Base-by-base conservation (phyloP, 805 yeast genomes). In the Metschnikowia colocasiae region DNA sequence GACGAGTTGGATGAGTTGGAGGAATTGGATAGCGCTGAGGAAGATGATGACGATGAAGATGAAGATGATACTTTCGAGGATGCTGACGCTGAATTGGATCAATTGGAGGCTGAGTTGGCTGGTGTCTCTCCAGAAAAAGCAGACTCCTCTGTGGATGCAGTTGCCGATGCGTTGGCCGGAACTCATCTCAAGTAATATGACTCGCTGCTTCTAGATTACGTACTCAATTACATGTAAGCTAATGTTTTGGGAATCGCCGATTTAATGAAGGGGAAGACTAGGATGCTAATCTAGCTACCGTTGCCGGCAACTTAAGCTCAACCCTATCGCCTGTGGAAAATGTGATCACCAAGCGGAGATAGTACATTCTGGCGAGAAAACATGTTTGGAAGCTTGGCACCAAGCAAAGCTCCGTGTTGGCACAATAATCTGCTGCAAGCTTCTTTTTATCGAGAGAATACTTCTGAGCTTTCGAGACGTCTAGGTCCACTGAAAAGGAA, bases 1-100 rank as follows among this genome's bases (percentile, higher is more conserved):
- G 96, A 92, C 59, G 99, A 94, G 62, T 75, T 94, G 42, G 98
- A 92, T 58, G 99, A 94, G 58, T 79, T 94, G 69, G 99, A 92
- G 71, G 97, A 89, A 65, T 72, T 78, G 30, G 81, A 81, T 53
- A 80, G 81, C 40, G 87, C 80, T 20, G 88, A 81, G 45, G 88
- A 82, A 47, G 87, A 82, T 19, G 85, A 78, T 3, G 52, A 48
- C 13, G 84, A 76, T 16, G 83, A 76, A 9, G 82, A 75, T 4
- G 83, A 73, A 3, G 84, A 75, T 41, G 55, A 54, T 34, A 42
- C 54, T 6, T 74, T 63, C 18, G 75, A 67, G 26, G 77, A 76
- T 41, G 58, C 56, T 35, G 87, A 79, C 39, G 84, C 78, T 40
- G 88, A 80, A 41, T 78, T 62, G 31, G 75, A 75, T 50, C 67